A percentile compares a stretch with the other conserved stretches of the same genome.
phyloP scores from a whole-genome alignment of 2,329 filamentous ascomycete genomes.

The Colletotrichum abscissum region DNA sequence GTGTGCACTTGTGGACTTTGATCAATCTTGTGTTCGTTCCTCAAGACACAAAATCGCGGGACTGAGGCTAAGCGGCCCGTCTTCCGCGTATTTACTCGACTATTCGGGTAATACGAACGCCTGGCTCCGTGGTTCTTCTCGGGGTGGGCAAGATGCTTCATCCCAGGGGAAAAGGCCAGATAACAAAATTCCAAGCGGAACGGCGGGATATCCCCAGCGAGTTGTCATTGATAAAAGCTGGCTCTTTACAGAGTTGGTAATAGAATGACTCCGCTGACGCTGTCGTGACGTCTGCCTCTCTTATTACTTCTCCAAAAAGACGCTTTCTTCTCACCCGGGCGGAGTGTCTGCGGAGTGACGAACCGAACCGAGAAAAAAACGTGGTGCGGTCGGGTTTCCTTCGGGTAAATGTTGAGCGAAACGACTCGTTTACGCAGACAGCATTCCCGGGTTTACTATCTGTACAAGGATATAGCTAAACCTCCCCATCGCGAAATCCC shows the following conservation, averaged over 20 bases:
- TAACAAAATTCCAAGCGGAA: background rate
- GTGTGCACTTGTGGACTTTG: background rate
- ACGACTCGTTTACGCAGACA: background rate
- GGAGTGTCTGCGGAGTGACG: background rate
- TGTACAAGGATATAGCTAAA: background rate
- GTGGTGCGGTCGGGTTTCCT: constrained; percentile 20
- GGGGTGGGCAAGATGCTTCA: constrained; percentile 1
- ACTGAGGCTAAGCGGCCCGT: constrained; percentile 27
- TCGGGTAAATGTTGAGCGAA: constrained; percentile 27
- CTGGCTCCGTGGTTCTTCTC: constrained; percentile 13
- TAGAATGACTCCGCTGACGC: background rate
- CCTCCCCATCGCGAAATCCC: constrained; percentile 24
- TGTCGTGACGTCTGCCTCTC: background rate
- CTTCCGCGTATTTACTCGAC: constrained; percentile 19
- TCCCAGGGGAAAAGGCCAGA: background rate
- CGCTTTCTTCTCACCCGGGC: background rate
- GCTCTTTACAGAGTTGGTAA: background rate
- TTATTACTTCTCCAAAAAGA: background rate
- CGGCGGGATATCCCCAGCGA: background rate
- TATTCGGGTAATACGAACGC: constrained; percentile 14
- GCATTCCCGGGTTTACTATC: background rate
- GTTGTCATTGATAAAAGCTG: background rate
- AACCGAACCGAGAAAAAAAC: constrained; percentile 12
- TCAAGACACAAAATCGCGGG: background rate
- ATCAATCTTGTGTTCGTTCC: background rate